A percentile compares a stretch with the other conserved stretches of the same genome.
Evolutionary conservation across 2,329 filamentous ascomycete genomes (phyloP).

Genomic region (Claviceps quebecensis): DNA sequence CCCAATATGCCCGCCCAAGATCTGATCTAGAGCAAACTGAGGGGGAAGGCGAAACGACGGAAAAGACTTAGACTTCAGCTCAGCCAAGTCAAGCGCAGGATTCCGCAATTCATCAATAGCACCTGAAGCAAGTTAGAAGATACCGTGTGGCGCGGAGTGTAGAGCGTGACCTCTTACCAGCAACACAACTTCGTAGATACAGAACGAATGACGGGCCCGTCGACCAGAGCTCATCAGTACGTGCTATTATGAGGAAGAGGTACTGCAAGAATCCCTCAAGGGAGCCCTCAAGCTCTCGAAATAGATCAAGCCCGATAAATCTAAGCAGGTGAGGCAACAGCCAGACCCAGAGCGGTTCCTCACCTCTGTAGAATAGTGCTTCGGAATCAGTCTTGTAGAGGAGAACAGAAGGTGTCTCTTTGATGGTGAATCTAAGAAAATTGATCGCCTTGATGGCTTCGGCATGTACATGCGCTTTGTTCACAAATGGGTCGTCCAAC

Average conservation of each 20-base stretch:
- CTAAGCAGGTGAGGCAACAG: slow-evolving; percentile 43
- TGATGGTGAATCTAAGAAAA: slow-evolving; percentile 61
- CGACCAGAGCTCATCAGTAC: slow-evolving; percentile 33
- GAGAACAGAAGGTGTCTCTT: slow-evolving; percentile 60
- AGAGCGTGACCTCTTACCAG: slow-evolving; percentile 20
- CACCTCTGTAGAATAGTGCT: slow-evolving; percentile 36
- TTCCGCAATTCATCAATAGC: slow-evolving; percentile 22
- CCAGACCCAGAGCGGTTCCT: slow-evolving; percentile 53
- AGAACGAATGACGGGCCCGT: slow-evolving; percentile 26
- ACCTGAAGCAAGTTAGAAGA: slow-evolving; percentile 14
- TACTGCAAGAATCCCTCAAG: slow-evolving; percentile 41
- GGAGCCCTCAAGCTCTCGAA: slow-evolving; percentile 30
- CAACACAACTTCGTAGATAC: slow-evolving; percentile 35
- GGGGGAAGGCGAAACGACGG: slow-evolving; percentile 24
- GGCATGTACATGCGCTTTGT: slow-evolving; percentile 36
- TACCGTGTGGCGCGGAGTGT: background rate
- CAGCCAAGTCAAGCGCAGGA: slow-evolving; percentile 13
- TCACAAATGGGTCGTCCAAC: slow-evolving; percentile 54
- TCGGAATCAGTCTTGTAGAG: slow-evolving; percentile 27
- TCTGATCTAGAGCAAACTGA: slow-evolving; percentile 21
- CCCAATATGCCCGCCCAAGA: slow-evolving; percentile 15
- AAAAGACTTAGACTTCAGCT: slow-evolving; percentile 17
- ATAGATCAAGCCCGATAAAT: slow-evolving; percentile 39
- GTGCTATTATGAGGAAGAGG: slow-evolving; percentile 30
- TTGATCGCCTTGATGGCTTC: slow-evolving; percentile 61